Conservation (phyloP, 2,329 filamentous ascomycete genomes). For the Claviceps capensis region DNA sequence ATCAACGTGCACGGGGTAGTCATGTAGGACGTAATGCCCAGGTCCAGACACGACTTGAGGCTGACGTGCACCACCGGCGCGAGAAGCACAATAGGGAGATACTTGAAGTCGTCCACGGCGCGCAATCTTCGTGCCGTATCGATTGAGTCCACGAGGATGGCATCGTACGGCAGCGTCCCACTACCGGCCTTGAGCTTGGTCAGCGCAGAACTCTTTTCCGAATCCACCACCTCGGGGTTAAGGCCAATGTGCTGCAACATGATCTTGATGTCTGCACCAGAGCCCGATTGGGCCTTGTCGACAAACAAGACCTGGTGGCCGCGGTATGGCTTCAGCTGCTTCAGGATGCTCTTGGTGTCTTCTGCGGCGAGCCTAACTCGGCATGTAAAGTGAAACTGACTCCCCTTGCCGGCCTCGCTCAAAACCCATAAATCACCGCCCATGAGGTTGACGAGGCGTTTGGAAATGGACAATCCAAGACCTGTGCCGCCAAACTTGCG, state of each 20-base stretch:
- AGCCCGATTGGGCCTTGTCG: conserved; percentile 73
- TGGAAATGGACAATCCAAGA: conserved; percentile 86
- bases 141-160: conserved; percentile 89
- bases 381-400: conserved; percentile 94
- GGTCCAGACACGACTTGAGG: conserved; percentile 82
- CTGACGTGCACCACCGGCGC: conserved; percentile 83
- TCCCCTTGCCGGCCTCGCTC: conserved; percentile 81
- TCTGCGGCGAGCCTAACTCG: conserved; percentile 72
- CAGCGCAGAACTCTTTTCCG: conserved; percentile 51
- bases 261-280: conserved; percentile 58
- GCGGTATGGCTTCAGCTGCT: conserved; percentile 79
- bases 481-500: conserved; percentile 92
- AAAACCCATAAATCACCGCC: conserved; percentile 93
- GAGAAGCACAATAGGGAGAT: conserved; percentile 86
- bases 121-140: conserved; percentile 76
- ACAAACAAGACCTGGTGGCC: conserved; percentile 90
- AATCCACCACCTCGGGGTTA: conserved; percentile 70
- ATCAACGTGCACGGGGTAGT: conserved; percentile 90
- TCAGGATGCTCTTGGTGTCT: conserved; percentile 63
- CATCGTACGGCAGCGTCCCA: conserved; percentile 66
- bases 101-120: conserved; percentile 90
- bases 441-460: conserved; percentile 90
- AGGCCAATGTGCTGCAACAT: conserved; percentile 73
- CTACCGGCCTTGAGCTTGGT: conserved; percentile 35
- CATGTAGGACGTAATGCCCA: conserved; percentile 98